Evolutionary conservation across 768 basidiomycete species (phyloP), one percentile per base, ranked within the genome.

Genomic region (Termitomyces sp.): DNA sequence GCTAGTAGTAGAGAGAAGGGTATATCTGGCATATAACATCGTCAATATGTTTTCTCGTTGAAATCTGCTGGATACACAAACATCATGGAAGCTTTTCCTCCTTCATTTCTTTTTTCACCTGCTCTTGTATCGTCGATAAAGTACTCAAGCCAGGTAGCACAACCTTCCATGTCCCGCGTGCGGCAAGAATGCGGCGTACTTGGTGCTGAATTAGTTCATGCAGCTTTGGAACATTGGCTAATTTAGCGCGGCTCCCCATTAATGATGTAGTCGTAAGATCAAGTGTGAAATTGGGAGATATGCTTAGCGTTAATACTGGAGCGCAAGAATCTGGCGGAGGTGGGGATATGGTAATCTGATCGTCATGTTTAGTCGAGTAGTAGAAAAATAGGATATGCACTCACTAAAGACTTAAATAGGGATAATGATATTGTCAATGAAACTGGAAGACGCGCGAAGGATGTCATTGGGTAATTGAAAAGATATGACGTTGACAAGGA

Each of bases 211-310:
- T 92, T 51, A 99, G 79, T 69, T 99, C 95, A 64, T 98, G 95
- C 16, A 98, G 77, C 71, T 99, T 99, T 26, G 97, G 96, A 1
- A 99, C 91, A 66, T 99, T 94, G 59, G 93, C 94, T 1, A 99
- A 80, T 73, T 98, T 97, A n/a, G 97, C 95, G 46, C 96, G 86
- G 62, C 92, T 94, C 20, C 97, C 97, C 77, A 98, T 87, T 4
- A 98, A 81, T 28, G 94, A 98, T 7, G 87, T 92, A 12, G 92
- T 94, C 51, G 87, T 84, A 44, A 99, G 78, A 64, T 90, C 85
- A 20, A 99, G 84, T 16, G 84, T 84, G 66, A 99, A 97, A 65
- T 92, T 86, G 2, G 93, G 89, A 26, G 90, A 84, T 22, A 99
- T 81, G 31, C 84, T 84, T 36, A 96, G 68, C 1, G 85, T 84